Evolutionary conservation across 768 basidiomycete species (phyloP), one percentile per base, ranked within the genome.

Genomic region (Naganishia vaughanmartiniae): DNA sequence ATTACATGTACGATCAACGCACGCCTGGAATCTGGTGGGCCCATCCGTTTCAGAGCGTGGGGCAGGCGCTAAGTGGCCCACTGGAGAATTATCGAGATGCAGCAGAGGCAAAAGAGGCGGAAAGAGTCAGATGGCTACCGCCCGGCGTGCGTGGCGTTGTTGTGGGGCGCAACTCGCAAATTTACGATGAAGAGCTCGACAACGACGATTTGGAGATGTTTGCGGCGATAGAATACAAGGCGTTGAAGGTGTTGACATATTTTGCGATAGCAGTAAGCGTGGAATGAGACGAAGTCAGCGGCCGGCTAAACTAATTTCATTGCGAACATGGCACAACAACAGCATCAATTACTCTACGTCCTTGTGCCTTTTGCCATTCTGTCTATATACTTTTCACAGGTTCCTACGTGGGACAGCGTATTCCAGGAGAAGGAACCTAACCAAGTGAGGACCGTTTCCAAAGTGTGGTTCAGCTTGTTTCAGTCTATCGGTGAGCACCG

Each of bases 211-310:
- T 80, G 60, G 79, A 80, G 55, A 72, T 74, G 69, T 63, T 80
- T 31, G 79, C 77, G 0, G 79, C 76, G 0, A 75, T 80, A 3
- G 79, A 80, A 54, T 80, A 80, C 54, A 65, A 75, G 34, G 79
- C 77, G 17, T 57, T 79, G 51, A 73, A 73, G 55, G 70, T 78
- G 51, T 67, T 80, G 69, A 74, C 73, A 46, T 73, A 73, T 58
- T 53, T 78, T 14, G 74, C 77, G 1, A 30, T 66, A 14, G 65
- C 54, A 7, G 78, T 79, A 54, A 73, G 78, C 72, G 1, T 30
- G 36, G 2, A 12, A 6, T 10, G 28, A 31, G 6, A 17, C 10
- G 12, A 17, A 55, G 54, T 1, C 33, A 7, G 54, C 24, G 26
- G 4, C 48, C 14, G 24, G 48, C n/a, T 55, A 30, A 34, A 12